A percentile compares a stretch with the other conserved stretches of the same genome.
Evolutionary conservation across 2,329 filamentous ascomycete species (phyloP).

Genomic region (Pseudogymnoascus sp.): DNA sequence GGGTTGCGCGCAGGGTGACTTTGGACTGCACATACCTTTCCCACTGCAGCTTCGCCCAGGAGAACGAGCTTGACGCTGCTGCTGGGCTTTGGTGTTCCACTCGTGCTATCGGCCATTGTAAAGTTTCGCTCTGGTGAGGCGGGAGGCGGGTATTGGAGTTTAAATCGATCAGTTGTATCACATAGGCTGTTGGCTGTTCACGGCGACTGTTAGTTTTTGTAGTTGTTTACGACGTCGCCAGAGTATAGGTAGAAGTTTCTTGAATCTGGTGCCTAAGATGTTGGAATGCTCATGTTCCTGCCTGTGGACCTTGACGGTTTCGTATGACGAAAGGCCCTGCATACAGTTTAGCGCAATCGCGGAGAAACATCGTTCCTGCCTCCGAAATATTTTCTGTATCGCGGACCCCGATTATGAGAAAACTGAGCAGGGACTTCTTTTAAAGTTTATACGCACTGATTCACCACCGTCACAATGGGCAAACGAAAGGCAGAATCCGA

Average conservation of each 20-base stretch:
- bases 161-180: not conserved
- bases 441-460: not conserved
- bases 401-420: conserved; percentile 6
- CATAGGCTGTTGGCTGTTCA: not conserved
- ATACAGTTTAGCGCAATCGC: conserved; percentile 5
- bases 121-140: not conserved
- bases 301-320: conserved; percentile 7
- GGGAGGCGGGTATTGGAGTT: not conserved
- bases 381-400: conserved; percentile 10
- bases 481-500: conserved; percentile 27
- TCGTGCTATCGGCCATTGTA: conserved; percentile 63
- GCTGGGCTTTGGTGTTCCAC: conserved; percentile 77
- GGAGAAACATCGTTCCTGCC: conserved; percentile 6
- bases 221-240: not conserved
- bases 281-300: conserved; percentile 6
- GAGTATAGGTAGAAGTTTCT: not conserved
- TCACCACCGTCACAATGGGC: conserved; percentile 20
- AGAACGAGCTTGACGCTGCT: conserved; percentile 99
- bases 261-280: not conserved
- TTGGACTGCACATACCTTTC: conserved; percentile 62
- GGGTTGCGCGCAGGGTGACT: not conserved
- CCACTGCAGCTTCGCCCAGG: conserved; percentile 92
- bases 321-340: conserved; percentile 10
- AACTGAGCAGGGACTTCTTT: conserved; percentile 7
- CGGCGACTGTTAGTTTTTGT: not conserved